Base-by-base conservation (phyloP, 306 rosid genomes). In the Cucumis cinereus region DNA sequence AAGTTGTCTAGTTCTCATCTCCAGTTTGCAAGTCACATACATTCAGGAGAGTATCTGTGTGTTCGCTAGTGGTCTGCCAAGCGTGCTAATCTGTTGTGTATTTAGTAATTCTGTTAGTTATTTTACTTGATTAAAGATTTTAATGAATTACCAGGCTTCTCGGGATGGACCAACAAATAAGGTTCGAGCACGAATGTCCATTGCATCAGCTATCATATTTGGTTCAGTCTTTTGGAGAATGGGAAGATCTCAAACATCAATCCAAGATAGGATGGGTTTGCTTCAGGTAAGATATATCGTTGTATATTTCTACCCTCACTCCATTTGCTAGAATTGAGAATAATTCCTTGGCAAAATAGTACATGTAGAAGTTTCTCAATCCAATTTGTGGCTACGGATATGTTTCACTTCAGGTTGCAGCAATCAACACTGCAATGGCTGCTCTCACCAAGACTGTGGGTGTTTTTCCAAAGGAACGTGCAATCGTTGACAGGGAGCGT, bases 261-360 rank as follows among this genome's bases (percentile, higher is more conserved):
- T 94, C 76, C 97, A 94, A 87, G 98, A 94, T 81, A 89, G 98
- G 87, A 87, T 94, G 96, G 98, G 98, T 82, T 77, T 91, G 87
- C 97, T 94, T 88, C 98, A 94, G 98, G 98, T 94, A 76, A 85
- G 84, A 30, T 59, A 49, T 66, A 77, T 85, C 50, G 71, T 74
- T 60, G 28, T 81, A 4, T 30, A 30, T 30, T 30, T 30, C n/a
- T 30, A 3, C 67, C 79, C 57, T 28, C 22, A 52, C 45, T 63
- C 73, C 35, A 47, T 41, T 28, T 28, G 15, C 45, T 26, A 28
- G 58, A 50, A 24, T 49, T 49, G 26, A 49, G 16, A 71, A 50
- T 22, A 24, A 50, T 47, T 15, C 26, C 0, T 71, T 1, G 40
- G 30, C 9, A 28, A 50, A 43, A 71, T 71, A 71, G 16, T 15